Percentiles rank a stretch among this genome's conserved stretches.
Conservation (phyloP, 306 rosid species). For the Argentina anserina region DNA sequence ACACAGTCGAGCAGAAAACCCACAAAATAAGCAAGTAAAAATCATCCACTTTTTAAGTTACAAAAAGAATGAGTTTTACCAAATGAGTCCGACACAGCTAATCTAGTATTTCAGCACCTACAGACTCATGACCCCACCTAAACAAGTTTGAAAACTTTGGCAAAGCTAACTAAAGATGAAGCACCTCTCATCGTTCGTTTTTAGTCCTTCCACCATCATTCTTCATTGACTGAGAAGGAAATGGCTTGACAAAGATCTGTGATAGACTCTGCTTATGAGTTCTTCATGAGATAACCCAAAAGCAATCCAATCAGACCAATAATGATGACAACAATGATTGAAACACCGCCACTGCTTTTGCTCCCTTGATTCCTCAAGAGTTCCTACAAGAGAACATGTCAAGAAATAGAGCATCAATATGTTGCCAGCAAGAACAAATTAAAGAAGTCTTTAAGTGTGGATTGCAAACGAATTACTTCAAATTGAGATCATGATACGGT, state of each 20-base stretch:
- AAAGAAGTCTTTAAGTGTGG: not conserved
- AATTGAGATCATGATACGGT: not conserved
- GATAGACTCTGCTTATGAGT: slow-evolving; percentile 33
- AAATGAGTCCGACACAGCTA: slow-evolving; percentile 40
- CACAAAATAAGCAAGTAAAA: slow-evolving; percentile 25
- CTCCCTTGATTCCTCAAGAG: slow-evolving; percentile 64
- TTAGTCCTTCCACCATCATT: slow-evolving; percentile 41
- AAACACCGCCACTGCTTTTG: slow-evolving; percentile 62
- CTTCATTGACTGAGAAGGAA: slow-evolving; percentile 36
- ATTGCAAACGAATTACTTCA: not conserved
- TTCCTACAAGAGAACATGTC: slow-evolving; percentile 50
- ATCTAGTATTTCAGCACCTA: slow-evolving; percentile 37
- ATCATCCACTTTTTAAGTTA: slow-evolving; percentile 43
- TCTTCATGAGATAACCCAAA: slow-evolving; percentile 75
- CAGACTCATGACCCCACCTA: slow-evolving; percentile 35
- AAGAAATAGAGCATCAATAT: slow-evolving; percentile 7
- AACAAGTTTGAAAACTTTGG: slow-evolving; percentile 44
- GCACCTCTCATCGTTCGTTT: slow-evolving; percentile 35
- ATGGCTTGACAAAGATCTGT: slow-evolving; percentile 25
- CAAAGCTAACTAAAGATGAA: slow-evolving; percentile 38
- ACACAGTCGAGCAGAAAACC: slow-evolving; percentile 33
- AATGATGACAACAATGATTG: slow-evolving; percentile 51
- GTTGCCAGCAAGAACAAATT: not conserved
- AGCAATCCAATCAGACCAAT: slow-evolving; percentile 65
- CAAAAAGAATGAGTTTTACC: slow-evolving; percentile 56